phyloP scores from a whole-genome alignment of 495 filamentous ascomycete genomes.

The Trichocladium uniseriatum region DNA sequence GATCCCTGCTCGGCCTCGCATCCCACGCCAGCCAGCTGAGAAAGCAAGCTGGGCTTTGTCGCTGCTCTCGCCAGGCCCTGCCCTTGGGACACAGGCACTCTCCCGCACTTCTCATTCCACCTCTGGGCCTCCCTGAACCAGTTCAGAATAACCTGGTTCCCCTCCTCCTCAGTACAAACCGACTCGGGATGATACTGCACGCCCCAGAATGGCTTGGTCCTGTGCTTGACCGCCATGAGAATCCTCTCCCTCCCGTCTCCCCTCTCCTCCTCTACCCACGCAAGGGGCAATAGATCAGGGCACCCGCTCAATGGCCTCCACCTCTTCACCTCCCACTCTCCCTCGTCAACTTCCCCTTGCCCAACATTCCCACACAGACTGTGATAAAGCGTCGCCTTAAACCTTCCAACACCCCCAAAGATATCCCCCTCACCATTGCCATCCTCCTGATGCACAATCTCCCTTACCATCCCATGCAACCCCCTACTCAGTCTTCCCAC shows the following conservation, averaged over 20 bases:
- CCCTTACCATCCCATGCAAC: slow-evolving; percentile 70
- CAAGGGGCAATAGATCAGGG: slow-evolving; percentile 49
- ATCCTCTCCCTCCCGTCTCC: slow-evolving; percentile 44
- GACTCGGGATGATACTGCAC: slow-evolving; percentile 95
- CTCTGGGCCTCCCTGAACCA: slow-evolving; percentile 59
- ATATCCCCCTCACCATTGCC: slow-evolving; percentile 28
- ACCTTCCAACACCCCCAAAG: slow-evolving; percentile 41
- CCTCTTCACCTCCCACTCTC: slow-evolving; percentile 26
- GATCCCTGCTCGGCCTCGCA: neutral
- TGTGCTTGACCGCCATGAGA: slow-evolving; percentile 69
- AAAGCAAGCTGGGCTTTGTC: slow-evolving; percentile 21
- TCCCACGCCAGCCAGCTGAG: slow-evolving; percentile 6
- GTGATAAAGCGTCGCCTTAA: slow-evolving; percentile 80
- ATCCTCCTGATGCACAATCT: slow-evolving; percentile 43
- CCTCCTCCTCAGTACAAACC: slow-evolving; percentile 69
- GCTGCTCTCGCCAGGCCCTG: slow-evolving; percentile 17
- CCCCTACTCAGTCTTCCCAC: slow-evolving; percentile 56
- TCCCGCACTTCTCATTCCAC: slow-evolving; percentile 40
- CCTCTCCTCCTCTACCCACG: slow-evolving; percentile 51
- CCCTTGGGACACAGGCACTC: slow-evolving; percentile 17
- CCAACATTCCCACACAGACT: slow-evolving; percentile 63
- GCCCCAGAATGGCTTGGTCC: slow-evolving; percentile 70
- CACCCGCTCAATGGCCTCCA: slow-evolving; percentile 21
- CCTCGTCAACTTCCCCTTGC: slow-evolving; percentile 24
- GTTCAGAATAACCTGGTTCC: slow-evolving; percentile 55